A percentile compares a stretch with the other conserved stretches of the same genome.
These are phyloP conservation scores for Vinca major DNA, from an alignment of 305 asterid species.

Conservation along the genomic window DNA sequence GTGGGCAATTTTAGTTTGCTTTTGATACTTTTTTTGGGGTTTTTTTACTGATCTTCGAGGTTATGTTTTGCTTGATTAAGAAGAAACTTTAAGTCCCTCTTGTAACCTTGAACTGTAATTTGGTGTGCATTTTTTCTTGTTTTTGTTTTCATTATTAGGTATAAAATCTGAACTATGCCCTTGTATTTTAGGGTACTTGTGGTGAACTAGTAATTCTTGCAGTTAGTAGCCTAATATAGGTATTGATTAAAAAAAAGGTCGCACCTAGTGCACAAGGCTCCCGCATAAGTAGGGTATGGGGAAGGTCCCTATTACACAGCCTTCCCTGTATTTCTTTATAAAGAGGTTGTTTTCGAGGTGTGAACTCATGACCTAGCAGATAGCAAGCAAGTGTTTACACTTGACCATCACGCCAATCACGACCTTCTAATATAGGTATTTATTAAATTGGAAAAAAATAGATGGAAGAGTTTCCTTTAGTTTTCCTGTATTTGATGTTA, in stretches of 20 bases:
- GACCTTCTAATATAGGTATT: background rate
- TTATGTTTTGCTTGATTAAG: no score
- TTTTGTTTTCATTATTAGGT: background rate
- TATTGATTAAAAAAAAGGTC: no score
- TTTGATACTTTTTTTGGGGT: no score
- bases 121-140: background rate
- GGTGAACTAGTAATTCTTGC: background rate
- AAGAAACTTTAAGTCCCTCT: background rate
- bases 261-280: no score
- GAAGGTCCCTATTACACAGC: no score
- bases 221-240: background rate
- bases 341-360: no score
- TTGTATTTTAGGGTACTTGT: background rate
- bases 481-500: background rate
- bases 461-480: background rate
- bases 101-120: background rate
- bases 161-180: background rate
- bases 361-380: no score
- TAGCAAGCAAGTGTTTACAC: no score
- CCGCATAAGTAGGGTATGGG: no score
- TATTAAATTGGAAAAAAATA: background rate
- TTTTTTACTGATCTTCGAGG: background rate
- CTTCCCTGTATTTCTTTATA: no score
- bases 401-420: no score
- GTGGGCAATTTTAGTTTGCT: background rate